Conservation (phyloP, 2,329 filamentous ascomycete species). For the Orbilia brochopaga region DNA sequence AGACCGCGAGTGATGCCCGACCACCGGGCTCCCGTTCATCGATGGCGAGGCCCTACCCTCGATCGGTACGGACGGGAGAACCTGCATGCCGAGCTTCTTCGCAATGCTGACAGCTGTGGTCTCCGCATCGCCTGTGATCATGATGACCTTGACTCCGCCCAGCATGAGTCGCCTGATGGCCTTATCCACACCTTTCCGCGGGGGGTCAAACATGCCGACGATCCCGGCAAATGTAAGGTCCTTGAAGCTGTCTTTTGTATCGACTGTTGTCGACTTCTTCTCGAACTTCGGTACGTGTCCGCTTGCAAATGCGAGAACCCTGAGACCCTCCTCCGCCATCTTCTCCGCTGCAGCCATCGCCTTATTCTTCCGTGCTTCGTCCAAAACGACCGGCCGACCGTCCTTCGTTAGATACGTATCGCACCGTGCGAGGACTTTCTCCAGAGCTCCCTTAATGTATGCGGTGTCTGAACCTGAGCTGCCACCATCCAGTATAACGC, state of each 20-base stretch:
- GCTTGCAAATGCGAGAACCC: constrained; percentile 92
- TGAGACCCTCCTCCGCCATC: constrained; percentile 87
- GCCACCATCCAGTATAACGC: constrained; percentile 68
- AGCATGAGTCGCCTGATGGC: constrained; percentile 90
- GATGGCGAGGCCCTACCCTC: constrained; percentile 35
- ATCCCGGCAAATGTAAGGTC: constrained; percentile 88
- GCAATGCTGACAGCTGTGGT: constrained; percentile 93
- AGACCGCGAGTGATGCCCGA: constrained; percentile 62
- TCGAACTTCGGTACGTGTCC: constrained; percentile 65
- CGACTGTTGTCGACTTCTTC: constrained; percentile 58
- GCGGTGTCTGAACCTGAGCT: constrained; percentile 75
- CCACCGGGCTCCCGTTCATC: constrained; percentile 57
- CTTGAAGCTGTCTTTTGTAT: constrained; percentile 75
- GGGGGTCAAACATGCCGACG: constrained; percentile 97
- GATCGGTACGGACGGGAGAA: constrained; percentile 61
- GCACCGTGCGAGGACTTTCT: constrained; percentile 82
- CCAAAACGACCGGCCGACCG: constrained; percentile 83
- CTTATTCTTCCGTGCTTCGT: constrained; percentile 74
- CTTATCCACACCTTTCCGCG: constrained; percentile 83
- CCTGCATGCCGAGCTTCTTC: constrained; percentile 90
- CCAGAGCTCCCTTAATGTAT: constrained; percentile 94
- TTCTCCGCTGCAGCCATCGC: constrained; percentile 78
- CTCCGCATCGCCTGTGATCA: constrained; percentile 98
- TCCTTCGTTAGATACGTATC: constrained; percentile 88
- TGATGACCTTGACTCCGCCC: constrained; percentile 94